phyloP scores from a whole-genome alignment of 2,329 filamentous ascomycete genomes.

The Aschersonia sp. region DNA sequence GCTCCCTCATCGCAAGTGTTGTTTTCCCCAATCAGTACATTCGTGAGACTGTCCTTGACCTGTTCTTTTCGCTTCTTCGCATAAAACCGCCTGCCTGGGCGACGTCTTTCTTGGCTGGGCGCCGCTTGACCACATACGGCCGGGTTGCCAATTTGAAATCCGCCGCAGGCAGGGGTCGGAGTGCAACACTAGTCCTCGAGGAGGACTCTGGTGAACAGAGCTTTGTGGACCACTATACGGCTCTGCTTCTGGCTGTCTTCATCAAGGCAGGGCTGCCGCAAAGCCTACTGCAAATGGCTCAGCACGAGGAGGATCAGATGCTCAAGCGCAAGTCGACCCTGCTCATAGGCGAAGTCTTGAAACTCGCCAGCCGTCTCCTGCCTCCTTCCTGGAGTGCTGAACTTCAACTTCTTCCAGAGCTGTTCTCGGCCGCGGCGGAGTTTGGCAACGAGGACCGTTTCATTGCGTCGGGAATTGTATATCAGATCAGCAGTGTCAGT shows the following conservation, averaged over 20 bases:
- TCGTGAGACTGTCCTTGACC: slow-evolving; percentile 69
- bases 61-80: slow-evolving; percentile 65
- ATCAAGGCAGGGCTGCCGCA: slow-evolving; percentile 64
- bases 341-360: slow-evolving; percentile 79
- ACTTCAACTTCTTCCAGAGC: slow-evolving; percentile 74
- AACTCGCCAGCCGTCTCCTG: slow-evolving; percentile 73
- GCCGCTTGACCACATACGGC: slow-evolving; percentile 90
- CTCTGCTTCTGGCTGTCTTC: slow-evolving; percentile 71
- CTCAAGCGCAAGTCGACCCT: slow-evolving; percentile 82
- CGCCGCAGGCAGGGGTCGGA: slow-evolving; percentile 31
- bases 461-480: slow-evolving; percentile 77
- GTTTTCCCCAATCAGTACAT: slow-evolving; percentile 40
- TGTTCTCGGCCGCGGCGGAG: slow-evolving; percentile 63
- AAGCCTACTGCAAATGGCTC: slow-evolving; percentile 47
- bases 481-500: slow-evolving; percentile 96
- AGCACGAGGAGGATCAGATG: slow-evolving; percentile 50
- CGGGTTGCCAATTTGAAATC: slow-evolving; percentile 73
- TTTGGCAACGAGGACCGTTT: slow-evolving; percentile 61
- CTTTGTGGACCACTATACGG: slow-evolving; percentile 87
- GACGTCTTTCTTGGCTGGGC: slow-evolving; percentile 82
- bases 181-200: slow-evolving; percentile 39
- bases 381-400: slow-evolving; percentile 70
- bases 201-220: slow-evolving; percentile 63
- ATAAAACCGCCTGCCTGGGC: slow-evolving; percentile 92
- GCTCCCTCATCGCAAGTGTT: slow-evolving; percentile 57